phyloP scores from a whole-genome alignment of 768 basidiomycete species.

The Leccinum subgranulosum region DNA sequence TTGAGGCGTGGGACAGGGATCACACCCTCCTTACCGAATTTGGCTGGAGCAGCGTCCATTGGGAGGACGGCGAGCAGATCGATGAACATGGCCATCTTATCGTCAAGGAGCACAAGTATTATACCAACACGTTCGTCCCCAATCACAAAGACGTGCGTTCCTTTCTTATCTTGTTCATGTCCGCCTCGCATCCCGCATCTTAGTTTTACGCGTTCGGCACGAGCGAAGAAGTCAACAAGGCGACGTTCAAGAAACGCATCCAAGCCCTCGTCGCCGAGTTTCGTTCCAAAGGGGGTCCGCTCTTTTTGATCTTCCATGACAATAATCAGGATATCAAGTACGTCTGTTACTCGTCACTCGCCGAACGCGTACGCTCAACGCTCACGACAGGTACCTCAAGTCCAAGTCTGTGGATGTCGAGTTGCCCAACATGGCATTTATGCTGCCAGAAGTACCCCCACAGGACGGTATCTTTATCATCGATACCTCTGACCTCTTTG shows the following conservation, averaged over 20 bases:
- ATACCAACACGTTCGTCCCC: slow-evolving; percentile 62
- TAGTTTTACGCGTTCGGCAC: slow-evolving; percentile 69
- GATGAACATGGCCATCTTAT: slow-evolving; percentile 58
- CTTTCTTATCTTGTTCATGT: neutral
- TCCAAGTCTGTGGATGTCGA: slow-evolving; percentile 48
- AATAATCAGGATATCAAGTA: slow-evolving; percentile 74
- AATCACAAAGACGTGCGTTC: slow-evolving; percentile 54
- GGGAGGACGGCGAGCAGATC: slow-evolving; percentile 49
- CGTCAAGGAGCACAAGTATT: slow-evolving; percentile 56
- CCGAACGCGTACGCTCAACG: neutral
- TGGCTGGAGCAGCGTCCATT: slow-evolving; percentile 66
- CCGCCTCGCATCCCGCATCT: neutral
- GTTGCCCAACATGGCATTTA: slow-evolving; percentile 47
- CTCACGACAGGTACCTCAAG: slow-evolving; percentile 48
- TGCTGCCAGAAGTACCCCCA: slow-evolving; percentile 56
- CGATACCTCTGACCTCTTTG: slow-evolving; percentile 75
- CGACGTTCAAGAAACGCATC: slow-evolving; percentile 51
- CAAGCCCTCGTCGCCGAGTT: slow-evolving; percentile 41
- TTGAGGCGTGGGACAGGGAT: slow-evolving; percentile 81
- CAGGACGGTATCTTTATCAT: slow-evolving; percentile 58
- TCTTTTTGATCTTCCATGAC: slow-evolving; percentile 84
- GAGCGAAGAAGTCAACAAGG: slow-evolving; percentile 52
- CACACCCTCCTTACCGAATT: slow-evolving; percentile 76
- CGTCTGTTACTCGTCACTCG: neutral
- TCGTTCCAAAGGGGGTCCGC: slow-evolving; percentile 43